Percentiles rank a stretch among this genome's conserved stretches.
Conservation (phyloP, 371 early-diverging fungal genomes). For the Mucor plumbeus region DNA sequence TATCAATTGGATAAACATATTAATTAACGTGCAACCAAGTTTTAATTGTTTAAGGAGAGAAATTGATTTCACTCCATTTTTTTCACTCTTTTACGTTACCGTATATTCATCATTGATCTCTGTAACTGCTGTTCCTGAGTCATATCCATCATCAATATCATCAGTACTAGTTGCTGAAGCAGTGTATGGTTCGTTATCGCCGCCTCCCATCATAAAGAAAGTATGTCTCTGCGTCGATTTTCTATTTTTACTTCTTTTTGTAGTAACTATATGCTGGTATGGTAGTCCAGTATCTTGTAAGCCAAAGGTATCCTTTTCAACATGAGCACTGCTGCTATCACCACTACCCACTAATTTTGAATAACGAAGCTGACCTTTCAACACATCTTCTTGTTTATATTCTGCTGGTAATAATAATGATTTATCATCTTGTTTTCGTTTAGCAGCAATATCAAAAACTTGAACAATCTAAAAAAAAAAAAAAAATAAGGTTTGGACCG, state of each 20-base stretch:
- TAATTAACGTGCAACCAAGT: constrained; percentile 9
- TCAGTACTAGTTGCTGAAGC: not conserved
- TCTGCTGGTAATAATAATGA: constrained; percentile 31
- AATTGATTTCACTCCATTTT: not conserved
- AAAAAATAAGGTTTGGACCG: not conserved
- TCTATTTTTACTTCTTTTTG: constrained; percentile 17
- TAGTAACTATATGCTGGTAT: constrained; percentile 14
- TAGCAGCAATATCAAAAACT: constrained; percentile 42
- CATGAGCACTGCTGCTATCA: not conserved
- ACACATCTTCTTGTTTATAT: constrained; percentile 37
- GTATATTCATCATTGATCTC: not conserved
- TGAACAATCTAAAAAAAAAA: constrained; percentile 36
- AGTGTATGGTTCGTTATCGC: not conserved
- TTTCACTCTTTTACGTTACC: not conserved
- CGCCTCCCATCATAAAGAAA: constrained; percentile 19
- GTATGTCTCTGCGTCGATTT: constrained; percentile 20
- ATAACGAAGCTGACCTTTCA: constrained; percentile 38
- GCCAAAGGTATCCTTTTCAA: constrained; percentile 6
- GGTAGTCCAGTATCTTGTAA: not conserved
- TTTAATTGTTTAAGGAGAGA: not conserved
- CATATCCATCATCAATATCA: not conserved
- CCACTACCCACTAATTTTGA: constrained; percentile 31
- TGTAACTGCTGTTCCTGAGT: constrained; percentile 6
- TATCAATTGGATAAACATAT: not conserved
- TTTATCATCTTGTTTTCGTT: constrained; percentile 12